Base-by-base conservation (phyloP, 164 flowering plant genomes). In the Echeveria elegans region DNA sequence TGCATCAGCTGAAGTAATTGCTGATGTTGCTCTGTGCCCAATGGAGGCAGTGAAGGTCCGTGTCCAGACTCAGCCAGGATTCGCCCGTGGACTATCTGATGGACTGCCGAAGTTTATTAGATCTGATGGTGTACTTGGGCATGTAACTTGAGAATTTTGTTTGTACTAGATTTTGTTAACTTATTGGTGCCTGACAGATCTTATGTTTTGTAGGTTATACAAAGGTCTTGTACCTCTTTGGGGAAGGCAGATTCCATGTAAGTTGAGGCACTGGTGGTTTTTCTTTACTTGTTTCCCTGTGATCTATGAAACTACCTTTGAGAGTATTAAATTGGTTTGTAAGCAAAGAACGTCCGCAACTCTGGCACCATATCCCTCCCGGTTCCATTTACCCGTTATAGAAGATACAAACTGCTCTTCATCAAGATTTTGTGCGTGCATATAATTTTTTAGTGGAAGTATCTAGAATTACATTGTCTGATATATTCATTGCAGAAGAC, bases 171-270 rank as follows among this genome's bases (percentile, higher is more conserved):
- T 10, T 40, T 21, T 34, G 15, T 63, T 63, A 28, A 11, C 41
- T 24, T 63, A 32, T 18, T 29, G 1, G 19, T 59, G 37, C 23
- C 67, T 72, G 10, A 24, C 53, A 50, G 26, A 53, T 18, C 15
- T 45, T 47, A 48, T 71, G 28, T 8, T 68, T 66, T 74, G 70
- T 82, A 88, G 96, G 79, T 71, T 88, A 80, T 88, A 88, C 80
- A 88, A 85, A 80, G 95, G 90, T 18, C 5, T 88, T 74, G 88
- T 85, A 71, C 95, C 91, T 37, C 89, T 86, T 30, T 86, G 91
- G 90, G 95, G 95, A 29, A 89, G 95, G 61, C 95, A 85, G 64
- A 86, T 83, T 70, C 94, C 94, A 73, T 88, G 94, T 88, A 80
- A 84, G 90, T 72, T 74, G 37, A 43, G 16, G 40, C 60, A 69